Conservation (phyloP, 495 filamentous ascomycete genomes). For the Xylaria intraflava region DNA sequence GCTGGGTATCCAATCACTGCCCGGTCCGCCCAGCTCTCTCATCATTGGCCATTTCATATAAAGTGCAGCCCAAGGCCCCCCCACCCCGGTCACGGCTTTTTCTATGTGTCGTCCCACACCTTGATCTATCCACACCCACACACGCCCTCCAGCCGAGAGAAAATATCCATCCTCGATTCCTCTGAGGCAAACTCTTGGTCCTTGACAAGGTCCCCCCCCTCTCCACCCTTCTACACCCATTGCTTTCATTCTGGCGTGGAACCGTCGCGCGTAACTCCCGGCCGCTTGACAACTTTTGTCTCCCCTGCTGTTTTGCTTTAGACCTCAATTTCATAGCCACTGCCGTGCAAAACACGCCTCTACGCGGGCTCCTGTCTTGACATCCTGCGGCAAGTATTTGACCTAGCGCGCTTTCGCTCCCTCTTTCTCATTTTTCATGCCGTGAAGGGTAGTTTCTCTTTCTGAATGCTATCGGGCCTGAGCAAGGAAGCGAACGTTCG, state of each 20-base stretch:
- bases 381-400: background rate
- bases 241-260: background rate
- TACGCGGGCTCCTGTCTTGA: conserved; percentile 12
- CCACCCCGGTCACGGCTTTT: conserved; percentile 38
- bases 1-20: conserved; percentile 37
- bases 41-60: conserved; percentile 46
- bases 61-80: conserved; percentile 16
- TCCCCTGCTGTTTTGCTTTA: conserved; percentile 26
- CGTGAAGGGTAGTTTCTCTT: background rate
- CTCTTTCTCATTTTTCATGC: background rate
- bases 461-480: background rate
- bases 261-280: background rate
- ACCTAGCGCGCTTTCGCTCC: background rate
- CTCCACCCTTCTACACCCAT: conserved; percentile 26
- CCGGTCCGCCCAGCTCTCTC: conserved; percentile 15
- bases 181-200: conserved; percentile 25
- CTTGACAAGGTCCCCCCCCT: conserved; percentile 37
- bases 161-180: conserved; percentile 22
- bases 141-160: conserved; percentile 2
- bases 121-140: conserved; percentile 37
- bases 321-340: conserved; percentile 11
- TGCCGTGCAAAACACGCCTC: conserved; percentile 15
- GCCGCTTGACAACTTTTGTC: conserved; percentile 6
- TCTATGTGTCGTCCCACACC: conserved; percentile 39
- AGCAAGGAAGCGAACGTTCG: background rate